phyloP scores from a whole-genome alignment of 2,329 filamentous ascomycete genomes.

The Epicoccum sorghinum region DNA sequence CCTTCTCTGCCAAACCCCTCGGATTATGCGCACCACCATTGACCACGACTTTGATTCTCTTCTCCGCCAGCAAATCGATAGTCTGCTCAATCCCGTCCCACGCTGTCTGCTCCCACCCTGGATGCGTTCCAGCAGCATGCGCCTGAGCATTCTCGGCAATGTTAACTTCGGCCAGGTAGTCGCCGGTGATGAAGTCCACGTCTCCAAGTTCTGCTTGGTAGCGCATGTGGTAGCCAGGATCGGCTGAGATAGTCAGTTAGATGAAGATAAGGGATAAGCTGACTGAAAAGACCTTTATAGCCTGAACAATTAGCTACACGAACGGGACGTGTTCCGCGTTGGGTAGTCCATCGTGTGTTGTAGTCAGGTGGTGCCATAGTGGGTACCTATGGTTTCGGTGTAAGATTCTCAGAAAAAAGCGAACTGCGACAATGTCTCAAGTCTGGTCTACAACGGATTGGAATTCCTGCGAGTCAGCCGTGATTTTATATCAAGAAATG shows the following conservation, averaged over 20 bases:
- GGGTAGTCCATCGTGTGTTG: conserved; percentile 33
- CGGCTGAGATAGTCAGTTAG: conserved; percentile 29
- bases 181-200: conserved; percentile 51
- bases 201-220: conserved; percentile 43
- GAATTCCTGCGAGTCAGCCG: too few species aligned
- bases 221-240: conserved; percentile 48
- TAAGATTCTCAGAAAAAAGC: too few species aligned
- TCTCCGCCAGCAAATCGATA: conserved; percentile 54
- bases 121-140: conserved; percentile 49
- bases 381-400: not conserved
- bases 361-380: conserved; percentile 26
- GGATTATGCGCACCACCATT: conserved; percentile 65
- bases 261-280: not conserved
- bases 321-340: conserved; percentile 40
- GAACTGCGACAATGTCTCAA: too few species aligned
- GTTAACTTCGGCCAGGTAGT: conserved; percentile 54
- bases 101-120: conserved; percentile 55
- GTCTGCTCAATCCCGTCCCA: conserved; percentile 57
- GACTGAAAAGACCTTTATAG: conserved; percentile 30
- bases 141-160: conserved; percentile 54
- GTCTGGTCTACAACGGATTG: too few species aligned
- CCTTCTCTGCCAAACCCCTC: conserved; percentile 56
- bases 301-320: conserved; percentile 50
- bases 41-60: conserved; percentile 61
- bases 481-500: too few species aligned